Percentiles rank a stretch among this genome's conserved stretches.
Evolutionary conservation across 371 early-diverging fungal species (phyloP).

Genomic region (Lichtheimia corymbifera): DNA sequence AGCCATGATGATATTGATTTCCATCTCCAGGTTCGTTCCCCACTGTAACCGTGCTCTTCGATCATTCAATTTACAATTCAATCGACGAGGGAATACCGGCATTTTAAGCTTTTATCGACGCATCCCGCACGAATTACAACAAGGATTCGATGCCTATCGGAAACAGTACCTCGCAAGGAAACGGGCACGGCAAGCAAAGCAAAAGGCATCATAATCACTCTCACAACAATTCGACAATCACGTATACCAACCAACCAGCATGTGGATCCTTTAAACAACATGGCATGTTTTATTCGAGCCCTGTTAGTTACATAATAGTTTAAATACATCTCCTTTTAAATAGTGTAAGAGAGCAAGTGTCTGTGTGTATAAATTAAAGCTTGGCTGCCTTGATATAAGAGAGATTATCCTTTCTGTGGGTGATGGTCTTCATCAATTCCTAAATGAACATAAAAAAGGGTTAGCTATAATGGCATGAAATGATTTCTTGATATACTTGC

Average conservation of each 20-base stretch:
- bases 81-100: conserved; percentile 45
- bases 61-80: conserved; percentile 71
- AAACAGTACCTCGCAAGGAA: conserved; percentile 55
- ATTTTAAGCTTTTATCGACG: conserved; percentile 58
- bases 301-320: not conserved
- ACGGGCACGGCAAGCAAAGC: conserved; percentile 49
- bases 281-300: not conserved
- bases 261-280: not conserved
- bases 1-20: no score
- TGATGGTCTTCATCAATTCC: conserved; percentile 17
- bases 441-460: conserved; percentile 11
- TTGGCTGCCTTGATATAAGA: conserved; percentile 20
- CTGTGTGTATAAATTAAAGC: conserved; percentile 8
- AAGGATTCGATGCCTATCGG: conserved; percentile 66
- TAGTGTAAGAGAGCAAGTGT: not conserved
- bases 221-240: no score
- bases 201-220: conserved; percentile 14
- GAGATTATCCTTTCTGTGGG: conserved; percentile 19
- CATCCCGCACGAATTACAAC: conserved; percentile 64
- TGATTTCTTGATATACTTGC: conserved; percentile 10
- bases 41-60: conserved; percentile 69
- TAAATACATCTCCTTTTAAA: not conserved
- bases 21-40: conserved; percentile 55
- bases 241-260: no score
- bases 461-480: not conserved